Evolutionary conservation across 2,329 filamentous ascomycete genomes (phyloP).

Genomic region (Endocalyx cinctus): DNA sequence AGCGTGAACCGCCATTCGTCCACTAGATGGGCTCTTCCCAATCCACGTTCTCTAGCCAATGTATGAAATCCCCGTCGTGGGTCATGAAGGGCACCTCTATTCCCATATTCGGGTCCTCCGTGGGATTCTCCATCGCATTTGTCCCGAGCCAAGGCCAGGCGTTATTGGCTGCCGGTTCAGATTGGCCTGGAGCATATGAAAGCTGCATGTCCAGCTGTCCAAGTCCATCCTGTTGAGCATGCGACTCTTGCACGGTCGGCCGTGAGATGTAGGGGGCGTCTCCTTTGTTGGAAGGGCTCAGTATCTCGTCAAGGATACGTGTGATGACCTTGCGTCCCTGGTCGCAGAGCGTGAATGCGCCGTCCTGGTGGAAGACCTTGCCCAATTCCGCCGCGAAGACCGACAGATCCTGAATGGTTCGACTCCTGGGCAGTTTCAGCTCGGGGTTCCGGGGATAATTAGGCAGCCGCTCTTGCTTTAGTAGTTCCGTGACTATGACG

Average conservation of each 20-base stretch:
- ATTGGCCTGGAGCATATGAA: conserved; percentile 8
- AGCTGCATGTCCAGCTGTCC: neutral
- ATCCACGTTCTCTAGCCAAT: conserved; percentile 30
- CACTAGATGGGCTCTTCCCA: conserved; percentile 22
- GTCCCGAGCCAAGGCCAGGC: conserved; percentile 12
- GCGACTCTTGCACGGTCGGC: neutral
- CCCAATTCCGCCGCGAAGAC: conserved; percentile 30
- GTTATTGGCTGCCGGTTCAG: conserved; percentile 12
- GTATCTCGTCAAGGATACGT: conserved; percentile 30
- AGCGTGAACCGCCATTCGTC: too few species aligned
- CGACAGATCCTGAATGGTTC: conserved; percentile 32
- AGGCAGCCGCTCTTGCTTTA: conserved; percentile 30
- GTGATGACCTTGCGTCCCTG: conserved; percentile 31
- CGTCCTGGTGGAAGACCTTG: conserved; percentile 25
- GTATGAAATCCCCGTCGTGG: conserved; percentile 29
- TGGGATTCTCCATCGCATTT: conserved; percentile 14
- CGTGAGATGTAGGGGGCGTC: too few species aligned
- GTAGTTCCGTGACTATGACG: conserved; percentile 30
- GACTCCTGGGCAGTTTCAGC: conserved; percentile 28
- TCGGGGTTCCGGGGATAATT: conserved; percentile 28
- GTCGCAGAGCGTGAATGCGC: conserved; percentile 26
- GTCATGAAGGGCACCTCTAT: conserved; percentile 25
- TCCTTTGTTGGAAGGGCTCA: conserved; percentile 20
- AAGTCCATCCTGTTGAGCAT: neutral
- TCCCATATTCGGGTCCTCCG: conserved; percentile 22